Evolutionary conservation across 2,329 filamentous ascomycete species (phyloP).

Genomic region (Gaeumannomyces sp.): DNA sequence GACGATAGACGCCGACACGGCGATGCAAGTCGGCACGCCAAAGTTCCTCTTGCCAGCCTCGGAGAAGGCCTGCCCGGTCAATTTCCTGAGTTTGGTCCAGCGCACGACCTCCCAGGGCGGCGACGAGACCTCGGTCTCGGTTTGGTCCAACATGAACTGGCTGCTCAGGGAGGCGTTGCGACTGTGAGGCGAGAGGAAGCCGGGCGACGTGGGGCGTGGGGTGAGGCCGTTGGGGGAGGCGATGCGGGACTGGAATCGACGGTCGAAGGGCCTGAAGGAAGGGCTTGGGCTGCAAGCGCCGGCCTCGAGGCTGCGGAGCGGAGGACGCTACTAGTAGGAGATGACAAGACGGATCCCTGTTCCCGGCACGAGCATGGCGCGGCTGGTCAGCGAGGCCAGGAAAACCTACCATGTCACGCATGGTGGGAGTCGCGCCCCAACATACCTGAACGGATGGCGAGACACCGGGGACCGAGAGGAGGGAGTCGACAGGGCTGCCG

Average conservation of each 20-base stretch:
- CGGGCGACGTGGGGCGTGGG: constrained; percentile 69
- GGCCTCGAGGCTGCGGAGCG: constrained; percentile 63
- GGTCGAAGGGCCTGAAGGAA: constrained; percentile 87
- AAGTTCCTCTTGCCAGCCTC: constrained; percentile 90
- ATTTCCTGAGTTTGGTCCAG: constrained; percentile 89
- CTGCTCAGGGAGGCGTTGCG: constrained; percentile 75
- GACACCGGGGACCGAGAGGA: constrained; percentile 72
- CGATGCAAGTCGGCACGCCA: constrained; percentile 82
- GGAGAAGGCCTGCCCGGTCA: constrained; percentile 85
- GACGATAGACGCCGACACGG: constrained; percentile 80
- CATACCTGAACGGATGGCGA: constrained; percentile 73
- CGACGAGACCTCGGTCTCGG: constrained; percentile 64
- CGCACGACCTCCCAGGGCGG: constrained; percentile 94
- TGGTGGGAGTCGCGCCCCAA: neutral
- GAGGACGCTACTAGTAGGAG: constrained; percentile 69
- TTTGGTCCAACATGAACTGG: constrained; percentile 52
- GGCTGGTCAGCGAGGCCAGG: constrained; percentile 6
- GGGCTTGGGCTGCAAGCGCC: constrained; percentile 65
- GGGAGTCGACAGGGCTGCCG: constrained; percentile 63
- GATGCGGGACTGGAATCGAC: constrained; percentile 85
- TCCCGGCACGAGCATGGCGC: neutral
- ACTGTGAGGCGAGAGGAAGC: constrained; percentile 69
- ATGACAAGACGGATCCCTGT: constrained; percentile 56
- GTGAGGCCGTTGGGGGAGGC: constrained; percentile 52
- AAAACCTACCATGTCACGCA: neutral